Conservation (phyloP, 805 yeast genomes). For the Dipodascopsis tothii region DNA sequence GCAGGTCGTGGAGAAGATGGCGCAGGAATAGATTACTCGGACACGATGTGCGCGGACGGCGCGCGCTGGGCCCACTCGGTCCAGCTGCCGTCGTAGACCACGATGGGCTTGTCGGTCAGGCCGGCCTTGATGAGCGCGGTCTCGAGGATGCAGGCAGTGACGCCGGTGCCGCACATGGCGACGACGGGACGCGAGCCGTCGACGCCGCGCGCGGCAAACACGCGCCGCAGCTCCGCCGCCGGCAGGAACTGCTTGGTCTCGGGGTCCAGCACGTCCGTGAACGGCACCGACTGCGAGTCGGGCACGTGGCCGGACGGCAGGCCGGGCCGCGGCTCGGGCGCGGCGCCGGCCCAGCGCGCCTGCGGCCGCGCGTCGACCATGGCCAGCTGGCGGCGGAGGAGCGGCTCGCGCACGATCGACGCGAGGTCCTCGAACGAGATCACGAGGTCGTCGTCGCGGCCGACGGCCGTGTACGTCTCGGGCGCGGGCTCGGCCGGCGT, state of each 20-base stretch:
- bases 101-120: conserved; percentile 40
- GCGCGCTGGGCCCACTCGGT: conserved; percentile 77
- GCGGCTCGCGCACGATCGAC: conserved; percentile 40
- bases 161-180: conserved; percentile 94
- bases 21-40: background rate
- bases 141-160: conserved; percentile 82
- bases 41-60: conserved; percentile 41
- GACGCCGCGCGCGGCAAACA: conserved; percentile 41
- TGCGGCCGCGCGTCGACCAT: conserved; percentile 76
- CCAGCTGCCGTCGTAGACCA: conserved; percentile 65
- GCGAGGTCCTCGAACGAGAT: conserved; percentile 60
- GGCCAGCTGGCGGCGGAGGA: conserved; percentile 25
- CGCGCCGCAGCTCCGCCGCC: conserved; percentile 38
- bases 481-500: conserved; percentile 11
- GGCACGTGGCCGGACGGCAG: conserved; percentile 86
- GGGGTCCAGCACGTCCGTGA: conserved; percentile 48
- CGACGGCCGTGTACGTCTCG: conserved; percentile 25
- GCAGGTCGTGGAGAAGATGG: conserved; percentile 30
- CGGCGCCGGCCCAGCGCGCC: conserved; percentile 68
- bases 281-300: conserved; percentile 71
- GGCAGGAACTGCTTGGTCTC: conserved; percentile 43
- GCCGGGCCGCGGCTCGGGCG: conserved; percentile 85
- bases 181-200: conserved; percentile 55
- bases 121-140: conserved; percentile 55
- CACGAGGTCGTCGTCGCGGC: conserved; percentile 43